Base-by-base conservation (phyloP, 441 rosid genomes). In the Populus hybrid region DNA sequence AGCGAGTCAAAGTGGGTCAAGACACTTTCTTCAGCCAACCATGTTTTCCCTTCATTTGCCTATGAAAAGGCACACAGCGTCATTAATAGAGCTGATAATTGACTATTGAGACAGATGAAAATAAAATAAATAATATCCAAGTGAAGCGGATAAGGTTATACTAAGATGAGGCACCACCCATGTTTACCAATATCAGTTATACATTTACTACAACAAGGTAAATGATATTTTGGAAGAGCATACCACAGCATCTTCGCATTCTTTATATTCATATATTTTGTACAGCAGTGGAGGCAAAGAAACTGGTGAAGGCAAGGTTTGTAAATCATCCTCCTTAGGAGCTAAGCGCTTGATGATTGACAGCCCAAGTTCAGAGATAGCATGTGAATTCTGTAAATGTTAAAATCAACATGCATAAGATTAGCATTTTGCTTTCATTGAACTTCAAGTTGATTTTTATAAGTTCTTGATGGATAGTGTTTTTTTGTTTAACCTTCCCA, bases 311-410 rank as follows among this genome's bases (percentile, higher is more conserved):
- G 76, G 67, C 80, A 71, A 77, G 77, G 70, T 87, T 81, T 87
- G 32, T 30, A 30, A 30, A 30, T 30, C 87, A 23, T 79, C 85
- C 69, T 87, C 95, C 85, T 87, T 89, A 68, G 72, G 87, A 76
- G 85, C 81, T 73, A 93, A 84, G 83, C 81, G 88, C 86, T 88
- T 92, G 82, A 81, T 83, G 69, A 92, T 87, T 35, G 91, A 86
- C 85, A 97, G 82, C 81, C 99, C 99, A 79, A 97, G 91, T 82
- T 92, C 99, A 87, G 92, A 91, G 76, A 97, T 85, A 77, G 97
- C 99, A 83, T 90, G 90, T 23, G 97, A 95, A 80, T 89, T 97
- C 99, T 97, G 98, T 73, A 64, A 82, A 82, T 72, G 69, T 24
- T 76, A 80, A 84, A 69, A 63, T 68, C 76, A 63, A 77, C 38